Evolutionary conservation across 2,329 filamentous ascomycete genomes (phyloP).

Genomic region (Fusarium hainanense): DNA sequence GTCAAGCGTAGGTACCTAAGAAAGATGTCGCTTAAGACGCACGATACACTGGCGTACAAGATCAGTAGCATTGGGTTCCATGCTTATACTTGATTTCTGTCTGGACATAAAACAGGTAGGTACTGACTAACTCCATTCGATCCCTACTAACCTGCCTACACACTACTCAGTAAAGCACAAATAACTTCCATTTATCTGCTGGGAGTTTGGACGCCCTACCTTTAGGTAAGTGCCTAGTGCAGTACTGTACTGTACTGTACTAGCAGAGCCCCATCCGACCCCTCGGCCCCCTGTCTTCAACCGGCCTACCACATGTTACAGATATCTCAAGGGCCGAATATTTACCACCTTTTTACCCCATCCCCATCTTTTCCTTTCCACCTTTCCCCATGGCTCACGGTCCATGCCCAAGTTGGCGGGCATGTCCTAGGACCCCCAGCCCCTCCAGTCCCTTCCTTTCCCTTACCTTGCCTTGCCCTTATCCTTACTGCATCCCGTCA

Average conservation of each 20-base stretch:
- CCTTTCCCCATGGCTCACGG: constrained; percentile 18
- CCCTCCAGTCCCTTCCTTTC: constrained; percentile 36
- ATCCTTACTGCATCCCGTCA: constrained; percentile 24
- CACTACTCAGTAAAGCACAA: too few relatives aligned
- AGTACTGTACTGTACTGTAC: too few relatives aligned
- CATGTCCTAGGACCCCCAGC: constrained; percentile 33
- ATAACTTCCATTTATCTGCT: too few relatives aligned
- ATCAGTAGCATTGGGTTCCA: constrained; percentile 8
- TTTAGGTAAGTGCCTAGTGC: not conserved
- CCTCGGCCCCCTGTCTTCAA: constrained; percentile 32
- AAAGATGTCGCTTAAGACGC: constrained; percentile 22
- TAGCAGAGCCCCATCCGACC: constrained; percentile 42
- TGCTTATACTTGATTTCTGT: not conserved
- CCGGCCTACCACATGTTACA: constrained; percentile 42
- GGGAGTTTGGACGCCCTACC: not conserved
- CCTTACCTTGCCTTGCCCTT: not conserved
- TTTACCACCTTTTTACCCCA: constrained; percentile 39
- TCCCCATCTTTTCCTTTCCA: constrained; percentile 30
- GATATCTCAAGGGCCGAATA: constrained; percentile 37
- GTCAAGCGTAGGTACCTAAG: constrained; percentile 11
- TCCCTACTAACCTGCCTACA: too few relatives aligned
- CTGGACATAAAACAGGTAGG: not conserved
- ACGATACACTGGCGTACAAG: constrained; percentile 18
- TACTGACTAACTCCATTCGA: too few relatives aligned
- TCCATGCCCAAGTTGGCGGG: constrained; percentile 2